Evolutionary conservation across 148 eudicot genomes (phyloP).

Genomic region (Heliosperma pusillum): DNA sequence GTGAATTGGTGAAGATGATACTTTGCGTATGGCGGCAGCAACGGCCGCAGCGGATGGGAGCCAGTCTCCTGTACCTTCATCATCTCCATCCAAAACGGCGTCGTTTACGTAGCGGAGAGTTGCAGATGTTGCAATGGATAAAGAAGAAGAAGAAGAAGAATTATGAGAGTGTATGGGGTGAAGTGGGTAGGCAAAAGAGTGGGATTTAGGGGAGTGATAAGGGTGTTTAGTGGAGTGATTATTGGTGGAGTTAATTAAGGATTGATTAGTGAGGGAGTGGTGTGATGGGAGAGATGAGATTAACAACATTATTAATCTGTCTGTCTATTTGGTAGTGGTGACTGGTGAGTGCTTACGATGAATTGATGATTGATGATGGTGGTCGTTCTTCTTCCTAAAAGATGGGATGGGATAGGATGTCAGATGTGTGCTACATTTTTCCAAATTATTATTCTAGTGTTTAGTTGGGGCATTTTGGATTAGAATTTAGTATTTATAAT

Average conservation of each 20-base stretch:
- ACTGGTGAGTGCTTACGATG: no score
- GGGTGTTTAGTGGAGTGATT: constrained; percentile 10
- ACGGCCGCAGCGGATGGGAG: constrained; percentile 68
- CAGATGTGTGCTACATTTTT: no score
- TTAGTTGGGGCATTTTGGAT: no score
- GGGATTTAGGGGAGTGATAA: constrained; percentile 16
- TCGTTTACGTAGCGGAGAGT: constrained; percentile 35
- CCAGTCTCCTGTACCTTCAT: constrained; percentile 19
- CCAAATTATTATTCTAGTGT: no score
- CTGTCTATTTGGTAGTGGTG: neutral
- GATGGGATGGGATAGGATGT: no score
- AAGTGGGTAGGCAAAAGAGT: constrained; percentile 3
- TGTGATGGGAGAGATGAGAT: constrained; percentile 29
- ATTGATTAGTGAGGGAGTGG: constrained; percentile 24
- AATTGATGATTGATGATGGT: no score
- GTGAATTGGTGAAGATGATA: constrained; percentile 78
- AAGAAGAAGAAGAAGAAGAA: constrained; percentile 9
- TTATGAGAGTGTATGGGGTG: neutral
- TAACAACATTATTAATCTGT: constrained; percentile 19
- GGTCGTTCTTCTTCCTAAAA: no score
- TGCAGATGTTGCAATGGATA: neutral
- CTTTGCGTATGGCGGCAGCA: constrained; percentile 59
- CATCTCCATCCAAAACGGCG: constrained; percentile 28
- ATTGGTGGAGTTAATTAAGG: constrained; percentile 1
- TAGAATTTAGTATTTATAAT: no score